phyloP scores from a whole-genome alignment of 495 filamentous ascomycete species.

The Tuber microsphaerosporum region DNA sequence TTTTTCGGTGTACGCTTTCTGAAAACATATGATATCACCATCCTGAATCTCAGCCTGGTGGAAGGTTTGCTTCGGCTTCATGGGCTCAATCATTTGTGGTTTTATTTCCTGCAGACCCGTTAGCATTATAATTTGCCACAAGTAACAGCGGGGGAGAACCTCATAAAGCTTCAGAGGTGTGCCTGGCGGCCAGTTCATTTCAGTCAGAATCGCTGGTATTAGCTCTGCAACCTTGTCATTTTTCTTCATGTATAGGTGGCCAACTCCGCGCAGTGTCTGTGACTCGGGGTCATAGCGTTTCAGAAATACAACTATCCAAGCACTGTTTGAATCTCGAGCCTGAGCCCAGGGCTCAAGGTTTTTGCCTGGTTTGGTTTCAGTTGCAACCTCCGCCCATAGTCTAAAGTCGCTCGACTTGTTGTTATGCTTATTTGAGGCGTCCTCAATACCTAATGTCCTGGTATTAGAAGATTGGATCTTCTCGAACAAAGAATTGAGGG shows the following conservation, averaged over 20 bases:
- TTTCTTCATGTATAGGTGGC: constrained; percentile 77
- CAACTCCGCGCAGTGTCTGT: constrained; percentile 67
- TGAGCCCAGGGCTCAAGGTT: constrained; percentile 29
- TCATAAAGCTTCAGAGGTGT: constrained; percentile 60
- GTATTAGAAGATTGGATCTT: constrained; percentile 16
- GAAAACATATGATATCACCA: constrained; percentile 95
- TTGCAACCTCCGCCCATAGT: constrained; percentile 74
- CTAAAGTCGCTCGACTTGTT: constrained; percentile 68
- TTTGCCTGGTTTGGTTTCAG: constrained; percentile 45
- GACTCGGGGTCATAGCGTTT: constrained; percentile 78
- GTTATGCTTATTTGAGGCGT: constrained; percentile 60
- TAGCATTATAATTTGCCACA: constrained; percentile 19
- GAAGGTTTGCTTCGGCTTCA: constrained; percentile 84
- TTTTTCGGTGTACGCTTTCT: constrained; percentile 57
- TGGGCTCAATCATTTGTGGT: constrained; percentile 87
- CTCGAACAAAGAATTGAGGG: not conserved
- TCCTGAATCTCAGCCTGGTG: constrained; percentile 90
- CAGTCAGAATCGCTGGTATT: constrained; percentile 66
- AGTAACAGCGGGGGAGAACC: constrained; percentile 41
- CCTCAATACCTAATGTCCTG: constrained; percentile 56
- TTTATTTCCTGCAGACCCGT: constrained; percentile 68
- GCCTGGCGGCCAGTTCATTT: constrained; percentile 75
- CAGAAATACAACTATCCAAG: constrained; percentile 74
- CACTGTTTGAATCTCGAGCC: constrained; percentile 42
- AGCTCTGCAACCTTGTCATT: constrained; percentile 82